These are phyloP conservation scores for Umbilicus rupestris DNA, from an alignment of 164 flowering plant genomes.

Conservation along the genomic window DNA sequence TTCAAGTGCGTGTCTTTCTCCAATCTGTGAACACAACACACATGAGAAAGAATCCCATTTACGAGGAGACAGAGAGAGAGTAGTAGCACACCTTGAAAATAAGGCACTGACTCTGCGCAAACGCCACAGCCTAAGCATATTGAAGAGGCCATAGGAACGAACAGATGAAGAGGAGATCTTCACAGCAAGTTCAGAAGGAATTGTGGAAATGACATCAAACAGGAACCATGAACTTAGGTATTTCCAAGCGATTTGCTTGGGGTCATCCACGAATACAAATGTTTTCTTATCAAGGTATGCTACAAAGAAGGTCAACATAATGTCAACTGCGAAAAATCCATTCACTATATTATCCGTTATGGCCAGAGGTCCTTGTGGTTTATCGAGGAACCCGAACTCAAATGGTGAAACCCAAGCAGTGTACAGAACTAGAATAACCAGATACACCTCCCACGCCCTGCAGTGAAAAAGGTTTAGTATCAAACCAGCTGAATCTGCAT, in stretches of 20 bases:
- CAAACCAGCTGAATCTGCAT: no score
- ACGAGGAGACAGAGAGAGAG: neutral
- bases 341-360: constrained; percentile 74
- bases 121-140: constrained; percentile 99
- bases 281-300: constrained; percentile 67
- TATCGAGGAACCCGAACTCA: constrained; percentile 71
- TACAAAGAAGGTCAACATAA: constrained; percentile 75
- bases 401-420: constrained; percentile 96
- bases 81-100: constrained; percentile 76
- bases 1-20: constrained; percentile 81
- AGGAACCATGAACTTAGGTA: constrained; percentile 57
- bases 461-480: neutral
- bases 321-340: constrained; percentile 79
- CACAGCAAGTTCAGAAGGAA: constrained; percentile 61
- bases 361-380: constrained; percentile 37
- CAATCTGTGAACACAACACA: constrained; percentile 32
- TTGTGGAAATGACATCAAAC: constrained; percentile 80
- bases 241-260: constrained; percentile 59
- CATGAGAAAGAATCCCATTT: neutral
- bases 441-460: constrained; percentile 3
- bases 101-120: constrained; percentile 79
- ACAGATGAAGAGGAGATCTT: constrained; percentile 39
- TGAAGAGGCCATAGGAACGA: constrained; percentile 55
- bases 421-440: constrained; percentile 8
- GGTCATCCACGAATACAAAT: constrained; percentile 54